Conservation (phyloP, 192 early-diverging fungal genomes). For the Entomortierella lignicola region DNA sequence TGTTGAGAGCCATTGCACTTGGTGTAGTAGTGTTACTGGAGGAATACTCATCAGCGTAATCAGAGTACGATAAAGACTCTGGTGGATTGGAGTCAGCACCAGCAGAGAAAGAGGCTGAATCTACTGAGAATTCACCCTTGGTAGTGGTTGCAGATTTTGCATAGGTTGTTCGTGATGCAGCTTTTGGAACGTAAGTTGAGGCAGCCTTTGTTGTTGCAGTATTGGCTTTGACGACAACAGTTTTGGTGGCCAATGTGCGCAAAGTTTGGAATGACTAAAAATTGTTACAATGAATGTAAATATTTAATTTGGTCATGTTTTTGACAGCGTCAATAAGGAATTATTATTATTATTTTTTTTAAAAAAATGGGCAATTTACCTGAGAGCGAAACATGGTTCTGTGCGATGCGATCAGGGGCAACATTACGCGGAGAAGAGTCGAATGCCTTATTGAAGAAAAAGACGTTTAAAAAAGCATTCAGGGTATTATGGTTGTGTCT, state of each 20-base stretch:
- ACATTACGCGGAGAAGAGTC: slow-evolving; percentile 8
- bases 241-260: slow-evolving; percentile 41
- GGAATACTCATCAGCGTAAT: slow-evolving; percentile 6
- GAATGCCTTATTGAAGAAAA: too few relatives aligned
- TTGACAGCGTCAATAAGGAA: not conserved
- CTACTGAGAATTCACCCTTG: slow-evolving; percentile 26
- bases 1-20: too few relatives aligned
- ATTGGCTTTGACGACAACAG: slow-evolving; percentile 33
- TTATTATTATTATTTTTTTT: not conserved
- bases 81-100: not conserved
- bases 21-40: slow-evolving; percentile 11
- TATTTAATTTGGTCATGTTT: too few relatives aligned
- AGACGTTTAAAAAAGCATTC: too few relatives aligned
- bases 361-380: not conserved
- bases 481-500: too few relatives aligned
- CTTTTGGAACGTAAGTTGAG: slow-evolving; percentile 13
- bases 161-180: not conserved
- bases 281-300: too few relatives aligned
- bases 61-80: slow-evolving; percentile 1
- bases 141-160: not conserved
- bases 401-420: slow-evolving; percentile 6
- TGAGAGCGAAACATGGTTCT: slow-evolving; percentile 33
- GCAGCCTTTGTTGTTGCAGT: slow-evolving; percentile 8
- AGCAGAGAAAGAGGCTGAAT: not conserved
- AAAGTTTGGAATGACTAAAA: slow-evolving; percentile 9